A percentile compares a stretch with the other conserved stretches of the same genome.
Evolutionary conservation across 768 basidiomycete species (phyloP).

Genomic region (Russula olivacea): DNA sequence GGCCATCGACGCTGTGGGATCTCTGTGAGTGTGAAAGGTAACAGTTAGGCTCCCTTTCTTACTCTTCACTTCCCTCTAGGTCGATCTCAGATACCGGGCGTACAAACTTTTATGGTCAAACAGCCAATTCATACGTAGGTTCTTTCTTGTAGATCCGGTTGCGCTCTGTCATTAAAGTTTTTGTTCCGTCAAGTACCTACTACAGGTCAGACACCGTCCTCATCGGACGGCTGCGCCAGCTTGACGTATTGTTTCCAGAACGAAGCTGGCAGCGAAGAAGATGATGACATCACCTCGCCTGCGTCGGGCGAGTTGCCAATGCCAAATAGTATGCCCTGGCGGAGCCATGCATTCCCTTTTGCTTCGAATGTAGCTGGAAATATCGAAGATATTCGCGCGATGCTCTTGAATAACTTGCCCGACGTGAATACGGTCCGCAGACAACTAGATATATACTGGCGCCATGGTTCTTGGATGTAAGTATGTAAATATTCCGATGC

Average conservation of each 20-base stretch:
- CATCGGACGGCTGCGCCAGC: constrained; percentile 10
- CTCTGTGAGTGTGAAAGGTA: constrained; percentile 39
- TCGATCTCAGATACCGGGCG: constrained; percentile 58
- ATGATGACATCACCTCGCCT: constrained; percentile 38
- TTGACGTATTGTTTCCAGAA: constrained; percentile 37
- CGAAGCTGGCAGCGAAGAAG: constrained; percentile 53
- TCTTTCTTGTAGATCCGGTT: constrained; percentile 5
- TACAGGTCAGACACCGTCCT: constrained; percentile 43
- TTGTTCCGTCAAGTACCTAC: constrained; percentile 45
- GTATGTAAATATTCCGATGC: constrained; percentile 28
- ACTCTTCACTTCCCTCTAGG: constrained; percentile 34
- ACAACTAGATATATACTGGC: constrained; percentile 51
- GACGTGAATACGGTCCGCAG: constrained; percentile 30
- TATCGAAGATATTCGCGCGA: constrained; percentile 39
- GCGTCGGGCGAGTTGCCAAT: constrained; percentile 37
- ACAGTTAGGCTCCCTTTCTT: background rate
- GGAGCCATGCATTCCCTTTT: constrained; percentile 57
- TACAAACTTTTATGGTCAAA: constrained; percentile 58
- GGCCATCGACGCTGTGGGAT: constrained; percentile 57
- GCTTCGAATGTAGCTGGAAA: constrained; percentile 38
- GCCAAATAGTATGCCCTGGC: constrained; percentile 53
- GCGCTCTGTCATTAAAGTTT: constrained; percentile 12
- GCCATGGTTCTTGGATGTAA: constrained; percentile 68
- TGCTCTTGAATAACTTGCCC: constrained; percentile 46
- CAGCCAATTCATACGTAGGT: constrained; percentile 66